Evolutionary conservation across 2,329 filamentous ascomycete species (phyloP).

Genomic region (Colletotrichum sp.): DNA sequence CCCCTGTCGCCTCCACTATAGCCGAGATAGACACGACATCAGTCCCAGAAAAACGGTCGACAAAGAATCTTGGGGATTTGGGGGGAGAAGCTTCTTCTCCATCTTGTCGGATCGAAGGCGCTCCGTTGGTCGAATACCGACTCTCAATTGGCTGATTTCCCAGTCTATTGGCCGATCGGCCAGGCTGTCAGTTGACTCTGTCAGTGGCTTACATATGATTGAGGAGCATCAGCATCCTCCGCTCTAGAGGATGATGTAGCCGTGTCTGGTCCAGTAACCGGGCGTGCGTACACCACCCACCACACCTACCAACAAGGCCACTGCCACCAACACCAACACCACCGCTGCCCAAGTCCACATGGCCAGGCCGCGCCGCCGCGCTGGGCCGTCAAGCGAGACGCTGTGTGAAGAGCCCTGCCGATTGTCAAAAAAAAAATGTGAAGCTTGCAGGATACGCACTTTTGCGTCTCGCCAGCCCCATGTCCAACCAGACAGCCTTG

Average conservation of each 20-base stretch:
- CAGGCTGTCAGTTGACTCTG: not conserved
- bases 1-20: not conserved
- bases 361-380: not conserved
- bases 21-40: not conserved
- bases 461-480: not conserved
- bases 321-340: not conserved
- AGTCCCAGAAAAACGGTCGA: not conserved
- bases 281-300: conserved; percentile 12
- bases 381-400: not conserved
- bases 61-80: not conserved
- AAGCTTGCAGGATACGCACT: conserved; percentile 4
- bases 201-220: not conserved
- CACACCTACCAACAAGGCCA: not conserved
- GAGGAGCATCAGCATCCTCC: not conserved
- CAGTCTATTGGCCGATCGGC: not conserved
- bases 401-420: conserved; percentile 2
- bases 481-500: not conserved
- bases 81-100: not conserved
- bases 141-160: not conserved
- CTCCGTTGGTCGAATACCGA: not conserved
- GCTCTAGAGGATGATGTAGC: conserved; percentile 13
- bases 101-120: not conserved
- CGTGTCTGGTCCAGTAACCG: conserved; percentile 14
- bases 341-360: conserved; percentile 4
- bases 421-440: conserved; percentile 5